Conservation (phyloP, 1,284 basidiomycete genomes). For the Cryptococcus sp. region DNA sequence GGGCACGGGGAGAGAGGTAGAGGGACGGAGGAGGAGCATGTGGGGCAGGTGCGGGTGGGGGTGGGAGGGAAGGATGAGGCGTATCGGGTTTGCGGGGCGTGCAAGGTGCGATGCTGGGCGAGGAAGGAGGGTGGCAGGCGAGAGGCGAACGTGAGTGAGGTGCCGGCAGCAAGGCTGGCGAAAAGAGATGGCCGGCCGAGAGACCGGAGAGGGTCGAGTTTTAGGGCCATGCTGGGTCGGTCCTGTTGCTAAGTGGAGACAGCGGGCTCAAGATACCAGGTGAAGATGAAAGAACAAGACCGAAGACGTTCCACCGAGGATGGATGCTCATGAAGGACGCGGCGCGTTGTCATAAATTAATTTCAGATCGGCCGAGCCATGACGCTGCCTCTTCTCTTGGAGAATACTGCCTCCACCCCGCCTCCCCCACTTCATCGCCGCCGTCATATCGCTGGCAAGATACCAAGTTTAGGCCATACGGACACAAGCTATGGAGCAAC, state of each 20-base stretch:
- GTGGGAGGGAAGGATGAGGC: neutral
- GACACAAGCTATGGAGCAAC: neutral
- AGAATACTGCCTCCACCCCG: too few relatives aligned
- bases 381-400: neutral
- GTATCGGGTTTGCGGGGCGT: neutral
- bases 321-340: neutral
- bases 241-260: neutral
- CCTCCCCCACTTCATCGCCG: too few relatives aligned
- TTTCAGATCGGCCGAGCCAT: neutral
- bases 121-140: neutral
- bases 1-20: slow-evolving; percentile 43
- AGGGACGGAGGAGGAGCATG: slow-evolving; percentile 29
- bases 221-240: neutral
- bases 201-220: neutral
- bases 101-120: neutral
- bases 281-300: neutral
- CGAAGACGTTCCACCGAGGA: too few relatives aligned
- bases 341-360: neutral
- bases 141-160: neutral
- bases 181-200: too few relatives aligned
- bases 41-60: slow-evolving; percentile 32
- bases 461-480: neutral
- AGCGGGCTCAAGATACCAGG: neutral
- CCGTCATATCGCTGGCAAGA: too few relatives aligned
- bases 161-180: neutral